These are phyloP conservation scores for Abrus pulchellus DNA, from an alignment of 306 rosid species.

Conservation along the genomic window DNA sequence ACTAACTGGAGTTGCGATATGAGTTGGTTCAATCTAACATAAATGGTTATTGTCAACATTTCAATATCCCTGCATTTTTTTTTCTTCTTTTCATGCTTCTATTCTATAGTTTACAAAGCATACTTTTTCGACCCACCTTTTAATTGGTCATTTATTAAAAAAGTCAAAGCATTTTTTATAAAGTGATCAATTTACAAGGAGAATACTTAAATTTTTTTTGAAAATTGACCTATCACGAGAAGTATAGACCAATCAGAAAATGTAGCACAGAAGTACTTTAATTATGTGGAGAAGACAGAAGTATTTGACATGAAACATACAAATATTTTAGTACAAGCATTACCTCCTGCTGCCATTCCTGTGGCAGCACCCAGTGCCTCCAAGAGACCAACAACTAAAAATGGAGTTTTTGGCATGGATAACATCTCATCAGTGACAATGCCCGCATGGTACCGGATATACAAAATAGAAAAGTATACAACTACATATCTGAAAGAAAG, in stretches of 20 bases:
- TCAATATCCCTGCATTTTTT: conserved; percentile 13
- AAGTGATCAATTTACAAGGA: too few relatives aligned
- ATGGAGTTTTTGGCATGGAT: conserved; percentile 80
- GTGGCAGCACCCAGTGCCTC: conserved; percentile 97
- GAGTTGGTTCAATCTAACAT: conserved; percentile 10
- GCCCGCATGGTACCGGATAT: conserved; percentile 76
- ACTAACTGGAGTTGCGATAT: neutral
- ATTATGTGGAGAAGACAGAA: conserved; percentile 8
- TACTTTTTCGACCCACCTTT: neutral
- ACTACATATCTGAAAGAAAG: conserved; percentile 76
- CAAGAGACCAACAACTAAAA: conserved; percentile 86
- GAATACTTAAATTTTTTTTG: too few relatives aligned
- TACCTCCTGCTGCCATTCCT: conserved; percentile 98
- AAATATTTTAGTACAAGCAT: conserved; percentile 34
- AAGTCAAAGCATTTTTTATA: too few relatives aligned
- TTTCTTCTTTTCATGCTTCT: neutral
- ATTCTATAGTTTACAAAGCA: conserved; percentile 5
- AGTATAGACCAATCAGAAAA: neutral
- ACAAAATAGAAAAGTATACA: conserved; percentile 83
- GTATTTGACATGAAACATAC: conserved; percentile 22
- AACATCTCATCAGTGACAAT: conserved; percentile 92
- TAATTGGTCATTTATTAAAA: too few relatives aligned
- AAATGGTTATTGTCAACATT: neutral
- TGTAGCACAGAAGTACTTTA: conserved; percentile 27
- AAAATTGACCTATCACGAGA: too few relatives aligned